Conservation (phyloP, 352 stramenopile species). For the Pythium phragmiticola region DNA sequence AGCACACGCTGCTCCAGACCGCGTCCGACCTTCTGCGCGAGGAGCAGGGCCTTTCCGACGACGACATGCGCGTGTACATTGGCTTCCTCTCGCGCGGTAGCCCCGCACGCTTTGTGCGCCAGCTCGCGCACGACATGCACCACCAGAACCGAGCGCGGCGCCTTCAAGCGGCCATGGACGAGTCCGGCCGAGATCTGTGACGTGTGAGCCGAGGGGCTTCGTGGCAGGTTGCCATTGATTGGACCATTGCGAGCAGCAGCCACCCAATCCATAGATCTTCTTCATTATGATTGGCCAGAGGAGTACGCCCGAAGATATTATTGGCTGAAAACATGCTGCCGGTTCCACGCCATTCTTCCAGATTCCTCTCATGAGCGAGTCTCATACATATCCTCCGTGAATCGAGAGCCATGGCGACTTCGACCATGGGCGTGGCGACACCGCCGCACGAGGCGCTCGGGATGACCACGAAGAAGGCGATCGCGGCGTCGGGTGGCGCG, state of each 20-base stretch:
- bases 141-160: conserved; percentile 25
- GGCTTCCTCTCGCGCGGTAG: conserved; percentile 58
- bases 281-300: conserved; percentile 11
- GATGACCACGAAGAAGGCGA: conserved; percentile 66
- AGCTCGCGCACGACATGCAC: conserved; percentile 52
- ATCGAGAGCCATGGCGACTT: background rate
- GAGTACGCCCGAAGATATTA: background rate
- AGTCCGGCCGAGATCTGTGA: conserved; percentile 25
- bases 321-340: background rate
- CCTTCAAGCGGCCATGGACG: background rate
- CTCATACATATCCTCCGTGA: background rate
- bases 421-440: background rate
- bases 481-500: conserved; percentile 61
- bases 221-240: conserved; percentile 14
- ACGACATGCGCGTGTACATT: conserved; percentile 43
- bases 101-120: conserved; percentile 48
- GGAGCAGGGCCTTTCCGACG: conserved; percentile 44
- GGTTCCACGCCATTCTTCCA: conserved; percentile 15
- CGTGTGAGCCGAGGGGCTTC: conserved; percentile 6
- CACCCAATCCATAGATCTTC: no score
- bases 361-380: background rate
- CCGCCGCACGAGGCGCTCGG: conserved; percentile 18
- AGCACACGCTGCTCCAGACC: conserved; percentile 34
- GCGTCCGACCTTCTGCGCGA: conserved; percentile 38
- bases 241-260: background rate